Evolutionary conservation across 148 eudicot species (phyloP), one percentile per base, ranked within the genome.

Genomic region (Rheum nobile): DNA sequence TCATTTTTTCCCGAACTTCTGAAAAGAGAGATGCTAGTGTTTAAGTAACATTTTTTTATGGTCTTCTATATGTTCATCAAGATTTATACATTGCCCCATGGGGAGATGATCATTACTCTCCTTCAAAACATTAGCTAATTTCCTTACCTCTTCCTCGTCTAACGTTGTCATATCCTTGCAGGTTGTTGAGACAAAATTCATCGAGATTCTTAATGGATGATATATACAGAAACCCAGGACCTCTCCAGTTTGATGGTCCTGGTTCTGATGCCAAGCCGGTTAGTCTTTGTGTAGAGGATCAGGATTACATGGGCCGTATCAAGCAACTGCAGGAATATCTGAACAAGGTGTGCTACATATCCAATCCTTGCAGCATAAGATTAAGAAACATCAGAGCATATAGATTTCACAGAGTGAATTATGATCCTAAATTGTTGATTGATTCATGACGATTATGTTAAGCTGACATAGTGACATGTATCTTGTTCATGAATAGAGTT

Each of bases 261-360:
- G 97, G 99, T 77, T 86, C 96, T 28, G 99, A 95, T 86, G 82
- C 99, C 26, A 95, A 88, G 85, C 84, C 96, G 32, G 87, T 95
- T 48, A 87, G 82, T 75, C 80, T 95, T 70, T 90, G 99, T 54
- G 99, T 92, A 50, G 99, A 92, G 77, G 99, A 95, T 80, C 96
- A 90, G 82, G 99, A 95, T 76, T 95, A 95, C 81, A 95, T 92
- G 93, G 99, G 97, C 35, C 97, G 97, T 72, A 88, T 95, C 80
- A 95, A 95, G 84, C 73, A 88, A 75, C 85, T 92, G 79, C 87
- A 88, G 70, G 88, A 78, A 77, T 86, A 95, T 82, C 88, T 95
- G 26, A 89, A 90, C 76, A 87, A 92, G 97, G 98, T 94, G 72
- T 39, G 41, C 12, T 28, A 11, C 12, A 22, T 28, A 34, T 43